Percentiles rank a stretch among this genome's conserved stretches.
Evolutionary conservation across 140 eudicot genomes (phyloP).

Genomic region (Cichorium intybus): DNA sequence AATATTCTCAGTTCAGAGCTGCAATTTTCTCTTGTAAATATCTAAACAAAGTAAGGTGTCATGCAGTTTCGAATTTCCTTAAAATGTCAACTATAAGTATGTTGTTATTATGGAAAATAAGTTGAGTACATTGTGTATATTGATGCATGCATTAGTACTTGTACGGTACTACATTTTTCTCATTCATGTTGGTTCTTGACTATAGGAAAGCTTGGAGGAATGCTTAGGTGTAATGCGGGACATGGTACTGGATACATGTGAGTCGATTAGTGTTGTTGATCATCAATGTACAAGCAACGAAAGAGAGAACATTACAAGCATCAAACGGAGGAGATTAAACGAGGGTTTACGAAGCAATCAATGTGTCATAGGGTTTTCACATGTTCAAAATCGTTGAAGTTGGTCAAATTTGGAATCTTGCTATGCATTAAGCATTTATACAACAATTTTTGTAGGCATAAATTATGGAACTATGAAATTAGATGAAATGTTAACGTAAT

Average conservation of each 20-base stretch:
- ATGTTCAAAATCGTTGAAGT: conserved; percentile 21
- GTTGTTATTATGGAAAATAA: too few relatives aligned
- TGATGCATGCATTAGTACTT: not conserved
- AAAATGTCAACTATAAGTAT: too few relatives aligned
- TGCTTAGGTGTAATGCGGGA: conserved; percentile 29
- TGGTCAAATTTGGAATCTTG: not conserved
- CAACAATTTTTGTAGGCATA: not conserved
- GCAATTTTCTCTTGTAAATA: conserved; percentile 35
- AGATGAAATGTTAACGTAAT: not conserved
- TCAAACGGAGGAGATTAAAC: conserved; percentile 29
- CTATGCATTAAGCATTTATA: not conserved
- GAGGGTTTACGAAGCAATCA: not conserved
- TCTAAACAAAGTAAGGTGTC: conserved; percentile 37
- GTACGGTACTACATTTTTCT: not conserved
- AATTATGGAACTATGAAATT: not conserved
- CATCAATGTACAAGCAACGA: conserved; percentile 15
- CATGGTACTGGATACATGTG: not conserved
- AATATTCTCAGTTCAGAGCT: conserved; percentile 18
- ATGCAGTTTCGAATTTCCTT: not conserved
- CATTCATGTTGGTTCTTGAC: not conserved
- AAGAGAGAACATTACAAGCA: conserved; percentile 14
- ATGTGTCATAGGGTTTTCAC: conserved; percentile 3
- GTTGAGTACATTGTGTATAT: too few relatives aligned
- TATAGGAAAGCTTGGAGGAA: conserved; percentile 30
- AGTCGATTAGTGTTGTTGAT: conserved; percentile 18